These are phyloP conservation scores for Suillus variegatus DNA, from an alignment of 768 basidiomycete genomes.

Conservation along the genomic window DNA sequence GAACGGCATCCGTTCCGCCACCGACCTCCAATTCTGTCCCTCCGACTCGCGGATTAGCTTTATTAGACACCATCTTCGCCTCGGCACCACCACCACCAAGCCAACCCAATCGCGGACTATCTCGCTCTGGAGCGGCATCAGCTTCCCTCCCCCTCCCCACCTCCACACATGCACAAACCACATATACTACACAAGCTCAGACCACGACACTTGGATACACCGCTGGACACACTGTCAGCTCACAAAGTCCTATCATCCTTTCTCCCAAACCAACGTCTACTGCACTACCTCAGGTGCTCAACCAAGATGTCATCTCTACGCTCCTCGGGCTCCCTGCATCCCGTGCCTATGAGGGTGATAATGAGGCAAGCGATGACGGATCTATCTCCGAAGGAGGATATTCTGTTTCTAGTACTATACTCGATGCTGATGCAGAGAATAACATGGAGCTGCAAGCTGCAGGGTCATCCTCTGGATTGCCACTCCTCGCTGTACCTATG, in stretches of 20 bases:
- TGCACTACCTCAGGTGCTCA: conserved; percentile 63
- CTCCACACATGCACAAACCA: conserved; percentile 21
- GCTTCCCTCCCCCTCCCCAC: conserved; percentile 14
- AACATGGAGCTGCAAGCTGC: conserved; percentile 28
- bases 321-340: conserved; percentile 56
- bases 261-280: conserved; percentile 58
- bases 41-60: conserved; percentile 51
- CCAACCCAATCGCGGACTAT: conserved; percentile 17
- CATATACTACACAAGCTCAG: conserved; percentile 11
- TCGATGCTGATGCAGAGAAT: conserved; percentile 30
- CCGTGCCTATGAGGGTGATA: conserved; percentile 55
- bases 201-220: conserved; percentile 17
- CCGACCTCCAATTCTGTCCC: conserved; percentile 29
- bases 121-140: conserved; percentile 14
- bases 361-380: conserved; percentile 41
- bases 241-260: conserved; percentile 41
- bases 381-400: conserved; percentile 43
- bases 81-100: conserved; percentile 47
- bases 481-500: conserved; percentile 30
- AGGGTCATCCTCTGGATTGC: conserved; percentile 35
- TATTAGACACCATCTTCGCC: conserved; percentile 74
- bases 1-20: conserved; percentile 28
- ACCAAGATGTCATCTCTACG: conserved; percentile 66
- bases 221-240: conserved; percentile 22
- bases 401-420: conserved; percentile 43